Evolutionary conservation across 2,329 filamentous ascomycete genomes (phyloP).

Genomic region (Podosphaera leucotricha): DNA sequence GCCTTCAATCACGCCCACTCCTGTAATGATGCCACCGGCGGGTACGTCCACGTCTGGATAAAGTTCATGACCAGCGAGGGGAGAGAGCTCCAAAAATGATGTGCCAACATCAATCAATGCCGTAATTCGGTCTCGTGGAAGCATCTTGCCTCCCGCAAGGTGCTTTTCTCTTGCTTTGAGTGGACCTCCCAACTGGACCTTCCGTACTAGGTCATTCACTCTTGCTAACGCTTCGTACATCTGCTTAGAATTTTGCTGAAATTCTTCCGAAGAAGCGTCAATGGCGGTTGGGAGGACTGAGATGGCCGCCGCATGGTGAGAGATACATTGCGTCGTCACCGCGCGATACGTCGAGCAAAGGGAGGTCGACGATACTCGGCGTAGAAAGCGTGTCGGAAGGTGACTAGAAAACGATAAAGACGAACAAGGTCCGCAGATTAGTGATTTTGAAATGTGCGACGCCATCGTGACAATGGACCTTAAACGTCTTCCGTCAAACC

Average conservation of each 20-base stretch:
- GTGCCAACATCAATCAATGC: constrained; percentile 74
- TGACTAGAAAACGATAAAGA: background rate
- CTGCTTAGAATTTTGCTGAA: constrained; percentile 53
- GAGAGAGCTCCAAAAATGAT: constrained; percentile 77
- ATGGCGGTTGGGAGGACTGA: constrained; percentile 56
- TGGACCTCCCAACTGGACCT: constrained; percentile 52
- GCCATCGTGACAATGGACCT: background rate
- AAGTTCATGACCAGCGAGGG: constrained; percentile 67
- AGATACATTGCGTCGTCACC: constrained; percentile 55
- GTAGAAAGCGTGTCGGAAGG: background rate
- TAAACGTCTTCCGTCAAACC: too few relatives aligned
- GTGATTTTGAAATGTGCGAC: background rate
- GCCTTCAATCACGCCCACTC: constrained; percentile 72
- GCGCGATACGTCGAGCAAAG: constrained; percentile 3
- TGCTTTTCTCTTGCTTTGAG: constrained; percentile 75
- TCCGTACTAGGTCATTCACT: constrained; percentile 45
- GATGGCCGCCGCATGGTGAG: constrained; percentile 61
- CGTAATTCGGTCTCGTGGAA: constrained; percentile 71
- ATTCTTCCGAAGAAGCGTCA: constrained; percentile 56
- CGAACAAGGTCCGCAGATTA: background rate
- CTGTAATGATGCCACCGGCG: constrained; percentile 77
- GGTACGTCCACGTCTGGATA: constrained; percentile 77
- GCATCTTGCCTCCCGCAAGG: constrained; percentile 72
- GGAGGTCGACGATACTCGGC: background rate
- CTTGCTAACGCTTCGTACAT: constrained; percentile 52